Conservation (phyloP, 2,329 filamentous ascomycete genomes). For the Fusarium burgessii region DNA sequence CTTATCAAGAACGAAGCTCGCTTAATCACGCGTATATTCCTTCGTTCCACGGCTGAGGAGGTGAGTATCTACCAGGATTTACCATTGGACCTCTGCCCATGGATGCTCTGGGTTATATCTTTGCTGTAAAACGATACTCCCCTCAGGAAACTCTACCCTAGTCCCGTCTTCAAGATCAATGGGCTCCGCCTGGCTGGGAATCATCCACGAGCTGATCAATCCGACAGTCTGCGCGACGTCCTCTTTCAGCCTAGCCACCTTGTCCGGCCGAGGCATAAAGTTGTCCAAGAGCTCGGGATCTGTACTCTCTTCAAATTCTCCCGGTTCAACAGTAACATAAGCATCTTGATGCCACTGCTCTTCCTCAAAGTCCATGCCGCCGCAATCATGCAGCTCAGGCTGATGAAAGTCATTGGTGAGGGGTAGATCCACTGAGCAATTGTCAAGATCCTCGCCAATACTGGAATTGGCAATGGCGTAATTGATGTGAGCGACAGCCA, state of each 20-base stretch:
- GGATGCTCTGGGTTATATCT: background rate
- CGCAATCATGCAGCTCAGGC: background rate
- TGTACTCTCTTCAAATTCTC: constrained; percentile 1
- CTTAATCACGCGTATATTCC: background rate
- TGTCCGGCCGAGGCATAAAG: background rate
- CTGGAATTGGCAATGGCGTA: constrained; percentile 1
- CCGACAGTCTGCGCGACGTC: background rate
- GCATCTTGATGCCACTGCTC: background rate
- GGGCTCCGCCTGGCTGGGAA: background rate
- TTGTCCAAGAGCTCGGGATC: background rate
- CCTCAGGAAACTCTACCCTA: background rate
- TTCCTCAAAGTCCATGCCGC: background rate
- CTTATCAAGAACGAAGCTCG: background rate
- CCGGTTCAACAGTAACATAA: background rate
- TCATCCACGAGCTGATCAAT: background rate
- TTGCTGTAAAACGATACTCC: constrained; percentile 4
- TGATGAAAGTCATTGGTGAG: constrained; percentile 13
- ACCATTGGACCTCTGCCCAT: constrained; percentile 5
- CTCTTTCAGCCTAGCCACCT: constrained; percentile 2
- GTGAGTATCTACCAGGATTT: background rate
- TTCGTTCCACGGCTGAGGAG: background rate
- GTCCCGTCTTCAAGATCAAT: background rate
- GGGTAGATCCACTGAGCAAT: background rate
- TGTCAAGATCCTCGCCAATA: background rate
- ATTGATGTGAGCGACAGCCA: background rate